These are phyloP conservation scores for Arthrinium phaeospermum DNA, from an alignment of 2,329 filamentous ascomycete genomes.

Conservation along the genomic window DNA sequence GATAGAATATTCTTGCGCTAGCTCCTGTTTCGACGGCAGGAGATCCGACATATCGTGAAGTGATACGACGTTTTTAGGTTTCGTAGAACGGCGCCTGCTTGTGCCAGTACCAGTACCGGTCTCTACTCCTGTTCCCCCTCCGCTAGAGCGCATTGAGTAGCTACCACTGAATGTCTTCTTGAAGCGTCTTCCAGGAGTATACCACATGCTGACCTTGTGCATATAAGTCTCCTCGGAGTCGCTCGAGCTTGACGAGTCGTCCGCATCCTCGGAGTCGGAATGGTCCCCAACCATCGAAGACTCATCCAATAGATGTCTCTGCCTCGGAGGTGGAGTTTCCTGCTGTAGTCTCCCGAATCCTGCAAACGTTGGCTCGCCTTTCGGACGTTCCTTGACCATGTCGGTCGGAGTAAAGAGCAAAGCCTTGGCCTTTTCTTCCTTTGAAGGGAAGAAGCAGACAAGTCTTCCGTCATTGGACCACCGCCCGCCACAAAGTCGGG, in stretches of 20 bases:
- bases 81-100: constrained; percentile 53
- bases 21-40: constrained; percentile 77
- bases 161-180: constrained; percentile 63
- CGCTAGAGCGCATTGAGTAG: constrained; percentile 64
- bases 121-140: constrained; percentile 62
- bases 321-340: constrained; percentile 53
- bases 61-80: constrained; percentile 72
- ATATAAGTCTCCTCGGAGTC: constrained; percentile 69
- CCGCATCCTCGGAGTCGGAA: constrained; percentile 56
- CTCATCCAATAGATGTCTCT: constrained; percentile 54
- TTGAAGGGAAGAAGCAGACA: constrained; percentile 72
- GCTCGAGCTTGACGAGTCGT: constrained; percentile 57
- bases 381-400: constrained; percentile 53
- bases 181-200: constrained; percentile 57
- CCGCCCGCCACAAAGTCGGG: constrained; percentile 63
- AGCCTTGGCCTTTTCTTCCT: constrained; percentile 63
- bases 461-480: constrained; percentile 68
- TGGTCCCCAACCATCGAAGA: constrained; percentile 57
- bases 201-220: constrained; percentile 63
- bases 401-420: constrained; percentile 54
- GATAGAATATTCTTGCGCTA: constrained; percentile 82
- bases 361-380: constrained; percentile 61
- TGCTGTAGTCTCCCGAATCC: constrained; percentile 62
- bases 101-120: constrained; percentile 62
- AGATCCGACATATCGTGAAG: constrained; percentile 73